phyloP scores from a whole-genome alignment of 345 rosid genomes.

The Sisymbrium altissimum region DNA sequence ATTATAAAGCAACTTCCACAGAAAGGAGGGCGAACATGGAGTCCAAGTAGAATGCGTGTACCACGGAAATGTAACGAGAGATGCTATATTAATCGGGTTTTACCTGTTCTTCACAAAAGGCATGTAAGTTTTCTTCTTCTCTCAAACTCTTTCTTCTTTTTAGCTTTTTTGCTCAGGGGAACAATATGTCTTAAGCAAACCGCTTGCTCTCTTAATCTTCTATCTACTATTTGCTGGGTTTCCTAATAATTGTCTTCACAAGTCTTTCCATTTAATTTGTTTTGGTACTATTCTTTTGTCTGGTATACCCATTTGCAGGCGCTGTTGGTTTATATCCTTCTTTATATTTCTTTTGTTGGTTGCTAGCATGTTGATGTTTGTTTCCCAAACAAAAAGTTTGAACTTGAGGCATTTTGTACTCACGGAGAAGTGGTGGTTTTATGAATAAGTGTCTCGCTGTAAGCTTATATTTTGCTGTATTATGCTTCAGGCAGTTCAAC shows the following conservation, averaged over 20 bases:
- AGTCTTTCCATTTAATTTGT: not conserved
- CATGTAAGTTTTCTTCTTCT: conserved; percentile 84
- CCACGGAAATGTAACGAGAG: conserved; percentile 94
- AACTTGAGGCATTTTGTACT: not conserved
- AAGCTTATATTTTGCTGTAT: conserved; percentile 20
- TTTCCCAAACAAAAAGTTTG: not conserved
- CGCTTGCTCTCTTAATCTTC: not conserved
- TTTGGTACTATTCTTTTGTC: not conserved
- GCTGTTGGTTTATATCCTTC: not conserved
- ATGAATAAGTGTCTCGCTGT: not conserved
- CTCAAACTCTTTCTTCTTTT: conserved; percentile 13
- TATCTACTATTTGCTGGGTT: not conserved
- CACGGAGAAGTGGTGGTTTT: not conserved
- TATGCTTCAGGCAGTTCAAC: conserved; percentile 76
- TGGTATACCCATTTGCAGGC: not conserved
- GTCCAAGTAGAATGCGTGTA: conserved; percentile 72
- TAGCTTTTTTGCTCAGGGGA: not conserved
- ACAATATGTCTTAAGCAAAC: not conserved
- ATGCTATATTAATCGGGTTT: conserved; percentile 84
- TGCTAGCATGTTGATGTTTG: not conserved
- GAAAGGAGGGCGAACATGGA: conserved; percentile 65
- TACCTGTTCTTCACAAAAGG: conserved; percentile 97
- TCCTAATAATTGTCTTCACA: not conserved
- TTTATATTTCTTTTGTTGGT: not conserved
- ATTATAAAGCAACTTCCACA: conserved; percentile 81